These are phyloP conservation scores for Triglochin maritima DNA, from an alignment of 106 monocot genomes.

Conservation along the genomic window DNA sequence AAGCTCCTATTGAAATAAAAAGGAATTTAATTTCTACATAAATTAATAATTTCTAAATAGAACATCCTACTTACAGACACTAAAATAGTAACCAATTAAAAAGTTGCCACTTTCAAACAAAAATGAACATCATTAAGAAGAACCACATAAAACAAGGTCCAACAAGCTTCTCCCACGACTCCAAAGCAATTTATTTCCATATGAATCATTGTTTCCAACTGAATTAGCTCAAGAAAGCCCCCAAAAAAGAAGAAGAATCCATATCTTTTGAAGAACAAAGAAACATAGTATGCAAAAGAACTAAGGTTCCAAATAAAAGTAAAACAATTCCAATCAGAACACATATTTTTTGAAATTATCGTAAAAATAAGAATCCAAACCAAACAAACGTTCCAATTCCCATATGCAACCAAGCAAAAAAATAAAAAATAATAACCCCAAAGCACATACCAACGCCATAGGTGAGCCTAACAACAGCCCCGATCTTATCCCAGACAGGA, in stretches of 20 bases:
- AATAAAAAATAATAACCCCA: neutral
- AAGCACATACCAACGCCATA: conserved; percentile 62
- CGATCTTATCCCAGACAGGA: conserved; percentile 69
- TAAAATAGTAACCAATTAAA: no score
- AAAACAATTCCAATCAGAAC: no score
- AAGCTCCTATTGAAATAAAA: no score
- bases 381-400: neutral
- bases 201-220: neutral
- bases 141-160: neutral
- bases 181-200: neutral
- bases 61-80: no score
- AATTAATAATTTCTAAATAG: no score
- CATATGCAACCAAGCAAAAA: neutral
- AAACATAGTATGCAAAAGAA: no score
- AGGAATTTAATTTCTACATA: no score
- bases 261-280: no score
- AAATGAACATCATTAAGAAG: neutral
- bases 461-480: conserved; percentile 72
- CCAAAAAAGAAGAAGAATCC: no score
- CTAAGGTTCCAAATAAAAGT: no score
- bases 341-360: no score
- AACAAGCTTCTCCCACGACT: neutral
- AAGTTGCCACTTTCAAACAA: neutral
- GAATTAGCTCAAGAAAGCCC: no score
- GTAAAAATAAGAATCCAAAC: neutral